These are phyloP conservation scores for Ceratocystis ficicola DNA, from an alignment of 2,329 filamentous ascomycete genomes.

Conservation along the genomic window DNA sequence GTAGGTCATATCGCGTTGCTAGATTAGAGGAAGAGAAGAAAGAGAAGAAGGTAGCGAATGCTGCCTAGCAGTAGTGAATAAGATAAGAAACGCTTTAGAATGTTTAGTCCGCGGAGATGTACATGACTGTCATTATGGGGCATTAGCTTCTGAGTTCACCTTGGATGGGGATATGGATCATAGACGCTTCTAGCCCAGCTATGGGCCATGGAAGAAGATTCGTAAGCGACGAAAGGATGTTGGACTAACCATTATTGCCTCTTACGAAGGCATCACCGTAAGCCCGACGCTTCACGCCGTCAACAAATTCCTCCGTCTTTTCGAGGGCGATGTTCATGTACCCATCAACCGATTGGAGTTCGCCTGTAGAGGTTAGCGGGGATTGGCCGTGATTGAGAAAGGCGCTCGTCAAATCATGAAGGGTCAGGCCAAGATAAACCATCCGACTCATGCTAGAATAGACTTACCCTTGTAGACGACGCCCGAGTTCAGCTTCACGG, in stretches of 20 bases:
- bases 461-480: constrained; percentile 84
- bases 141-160: not conserved
- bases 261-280: constrained; percentile 94
- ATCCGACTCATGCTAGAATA: not conserved
- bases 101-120: constrained; percentile 52
- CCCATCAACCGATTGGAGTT: constrained; percentile 91
- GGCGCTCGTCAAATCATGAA: not conserved
- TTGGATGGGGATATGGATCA: not conserved
- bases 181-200: not conserved
- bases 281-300: constrained; percentile 66
- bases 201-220: not conserved
- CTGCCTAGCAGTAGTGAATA: not conserved
- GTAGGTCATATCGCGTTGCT: constrained; percentile 12
- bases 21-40: constrained; percentile 20
- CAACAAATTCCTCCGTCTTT: constrained; percentile 83
- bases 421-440: not conserved
- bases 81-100: constrained; percentile 2
- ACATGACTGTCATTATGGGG: constrained; percentile 45
- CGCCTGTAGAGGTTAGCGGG: constrained; percentile 43
- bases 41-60: not conserved
- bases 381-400: not conserved
- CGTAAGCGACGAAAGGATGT: not conserved
- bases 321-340: constrained; percentile 99
- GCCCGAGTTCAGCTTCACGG: constrained; percentile 96
- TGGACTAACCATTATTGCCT: constrained; percentile 73